Base-by-base conservation (phyloP, 2,329 filamentous ascomycete genomes). In the Xylaria sp. region DNA sequence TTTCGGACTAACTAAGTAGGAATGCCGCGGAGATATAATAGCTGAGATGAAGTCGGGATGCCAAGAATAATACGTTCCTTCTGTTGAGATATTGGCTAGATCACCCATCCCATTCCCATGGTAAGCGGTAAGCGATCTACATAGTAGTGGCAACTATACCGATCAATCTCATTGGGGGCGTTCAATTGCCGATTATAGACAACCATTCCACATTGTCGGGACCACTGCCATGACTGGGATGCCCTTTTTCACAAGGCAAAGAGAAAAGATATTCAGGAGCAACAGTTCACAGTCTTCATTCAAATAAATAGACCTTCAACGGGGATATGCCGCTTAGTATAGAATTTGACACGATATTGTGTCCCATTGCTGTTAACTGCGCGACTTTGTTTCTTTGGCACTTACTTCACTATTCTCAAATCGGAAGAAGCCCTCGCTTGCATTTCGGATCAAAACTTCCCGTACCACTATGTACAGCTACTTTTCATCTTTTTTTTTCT, bases 41-140 rank as follows among this genome's bases (percentile, higher is more conserved):
- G 30, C 23, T 23, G 2, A 56, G 6, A 56, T 23, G n/a, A 32
- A 56, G 60, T 46, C 28, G 30, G 53, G 20, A 8, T 41, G 66
- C 53, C 53, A 61, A 66, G 63, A 20, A 36, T 25, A 18, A 52
- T 32, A 56, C 13, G 46, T 48, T 30, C 48, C 56, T 25, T 53
- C 36, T 32, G 15, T 45, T 20, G n/a, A 30, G 48, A 60, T 23
- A 25, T n/a, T 60, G 55, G 61, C 50, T 52, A 43, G 41, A 61
- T 53, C 34, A 57, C 32, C 52, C 57, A 25, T 65, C 63, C 63
- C 63, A 30, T 39, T 23, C 1, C 45, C 53, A 55, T 50, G 66
- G 66, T 66, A 68, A 30, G 53, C 30, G n/a, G 34, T 18, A 41
- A 59, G 58, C 58, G 66, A 68, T 62, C 66, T 65, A 39, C 36